Percentiles rank a stretch among this genome's conserved stretches.
Evolutionary conservation across 768 basidiomycete species (phyloP).

Genomic region (Macrocybe gigantea): DNA sequence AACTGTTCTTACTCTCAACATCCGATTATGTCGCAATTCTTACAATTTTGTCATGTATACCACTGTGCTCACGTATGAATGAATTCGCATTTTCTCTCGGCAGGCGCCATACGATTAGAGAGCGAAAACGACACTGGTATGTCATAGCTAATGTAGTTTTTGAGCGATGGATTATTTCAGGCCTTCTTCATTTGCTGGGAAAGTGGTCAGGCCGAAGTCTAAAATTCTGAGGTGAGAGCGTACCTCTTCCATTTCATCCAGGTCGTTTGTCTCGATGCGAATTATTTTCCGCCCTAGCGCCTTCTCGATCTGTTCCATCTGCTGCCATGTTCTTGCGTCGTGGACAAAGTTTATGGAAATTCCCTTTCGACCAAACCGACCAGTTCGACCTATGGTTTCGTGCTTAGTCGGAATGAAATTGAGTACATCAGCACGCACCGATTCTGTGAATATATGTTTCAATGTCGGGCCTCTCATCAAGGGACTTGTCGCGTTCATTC

Average conservation of each 20-base stretch:
- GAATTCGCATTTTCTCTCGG: no score
- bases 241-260: conserved; percentile 94
- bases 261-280: conserved; percentile 81
- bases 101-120: no score
- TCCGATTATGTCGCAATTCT: conserved; percentile 7
- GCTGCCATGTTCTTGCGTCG: conserved; percentile 77
- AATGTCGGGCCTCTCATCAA: conserved; percentile 71
- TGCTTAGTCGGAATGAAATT: conserved; percentile 1
- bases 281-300: conserved; percentile 73
- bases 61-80: conserved; percentile 1
- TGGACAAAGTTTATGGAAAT: conserved; percentile 98
- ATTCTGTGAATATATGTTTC: conserved; percentile 99
- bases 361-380: conserved; percentile 95
- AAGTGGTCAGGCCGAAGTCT: background rate
- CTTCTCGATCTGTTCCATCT: conserved; percentile 88
- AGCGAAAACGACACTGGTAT: no score
- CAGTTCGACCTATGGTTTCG: conserved; percentile 73
- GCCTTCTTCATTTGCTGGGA: conserved; percentile 79
- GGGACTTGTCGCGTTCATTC: conserved; percentile 55
- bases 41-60: conserved; percentile 2
- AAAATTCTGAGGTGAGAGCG: conserved; percentile 16
- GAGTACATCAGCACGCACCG: conserved; percentile 43
- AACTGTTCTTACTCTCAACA: background rate
- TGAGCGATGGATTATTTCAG: conserved; percentile 43
- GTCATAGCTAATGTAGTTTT: no score